Evolutionary conservation across 2,329 filamentous ascomycete genomes (phyloP), one percentile per base, ranked within the genome.

Genomic region (Rhynchosporium graminicola): DNA sequence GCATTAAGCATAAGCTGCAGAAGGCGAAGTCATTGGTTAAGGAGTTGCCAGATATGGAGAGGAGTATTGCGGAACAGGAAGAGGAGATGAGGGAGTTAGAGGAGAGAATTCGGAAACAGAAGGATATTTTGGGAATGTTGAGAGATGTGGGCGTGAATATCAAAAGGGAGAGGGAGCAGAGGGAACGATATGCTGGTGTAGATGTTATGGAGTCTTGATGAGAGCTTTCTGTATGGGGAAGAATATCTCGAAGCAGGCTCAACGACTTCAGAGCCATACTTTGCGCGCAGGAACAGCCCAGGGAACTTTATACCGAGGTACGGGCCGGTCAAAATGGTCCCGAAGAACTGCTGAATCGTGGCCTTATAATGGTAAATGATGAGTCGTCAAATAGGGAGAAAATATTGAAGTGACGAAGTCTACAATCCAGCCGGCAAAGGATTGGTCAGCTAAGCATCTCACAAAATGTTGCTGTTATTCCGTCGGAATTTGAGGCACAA

Each of bases 1-100:
- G 84, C 42, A 81, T 97, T 70, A 93, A 91, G 76, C 87, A 93
- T 76, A 91, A 91, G 76, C 84, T 98, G 63, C 89, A 92, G 74
- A 88, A 88, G 68, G 92, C 93, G 56, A 82, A 90, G 56, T 82
- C 80, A 40, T 84, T 87, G 69, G 80, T 92, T 58, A 80, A 82
- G 71, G 78, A 80, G 33, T 75, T 95, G 68, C 89, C 88, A 9
- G 90, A 93, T 76, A 85, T 94, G 73, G 79, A 84, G 20, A 82
- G 90, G 59, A 82, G 80, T 4, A 77, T 88, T 13, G 81, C 81
- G 61, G 88, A 92, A 74, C 91, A 94, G 77, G 81, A 88, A 69
- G 81, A 80, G 13, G 90, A 94, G 79, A 89, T 93, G 26, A 75
- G 71, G 43, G 82, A 85, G 68, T 78, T 93, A 51, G 86, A 92